A percentile compares a stretch with the other conserved stretches of the same genome.
Conservation (phyloP, 148 eudicot genomes). For the Arbutus unedo region DNA sequence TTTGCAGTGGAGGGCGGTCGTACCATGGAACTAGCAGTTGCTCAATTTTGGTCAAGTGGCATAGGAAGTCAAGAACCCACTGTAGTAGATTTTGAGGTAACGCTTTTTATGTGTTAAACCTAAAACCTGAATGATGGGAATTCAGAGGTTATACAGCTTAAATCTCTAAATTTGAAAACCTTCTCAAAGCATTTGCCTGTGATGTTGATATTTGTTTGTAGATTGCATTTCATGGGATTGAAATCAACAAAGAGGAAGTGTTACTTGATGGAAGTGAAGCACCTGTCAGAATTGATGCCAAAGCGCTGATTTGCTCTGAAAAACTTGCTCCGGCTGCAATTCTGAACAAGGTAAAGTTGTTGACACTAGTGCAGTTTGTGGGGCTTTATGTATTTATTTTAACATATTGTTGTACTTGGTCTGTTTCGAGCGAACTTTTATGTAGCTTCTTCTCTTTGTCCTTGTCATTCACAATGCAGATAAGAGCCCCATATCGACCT, state of each 20-base stretch:
- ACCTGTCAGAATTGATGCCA: slow-evolving; percentile 72
- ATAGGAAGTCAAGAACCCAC: slow-evolving; percentile 82
- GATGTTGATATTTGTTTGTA: slow-evolving; percentile 19
- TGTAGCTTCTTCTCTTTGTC: background rate
- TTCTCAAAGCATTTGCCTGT: background rate
- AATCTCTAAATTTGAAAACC: no score
- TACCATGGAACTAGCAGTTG: slow-evolving; percentile 84
- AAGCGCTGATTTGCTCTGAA: slow-evolving; percentile 77
- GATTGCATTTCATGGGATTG: slow-evolving; percentile 91
- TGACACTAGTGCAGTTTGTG: background rate
- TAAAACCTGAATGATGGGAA: background rate
- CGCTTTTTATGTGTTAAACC: slow-evolving; percentile 3
- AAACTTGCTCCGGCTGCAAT: slow-evolving; percentile 74
- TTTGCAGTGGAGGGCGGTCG: slow-evolving; percentile 88
- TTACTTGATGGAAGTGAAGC: slow-evolving; percentile 89
- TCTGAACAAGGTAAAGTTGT: slow-evolving; percentile 59
- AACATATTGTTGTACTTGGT: background rate
- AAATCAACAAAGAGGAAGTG: slow-evolving; percentile 68
- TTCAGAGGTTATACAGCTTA: background rate
- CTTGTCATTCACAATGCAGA: slow-evolving; percentile 36
- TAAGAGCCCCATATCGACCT: slow-evolving; percentile 80
- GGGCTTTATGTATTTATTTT: slow-evolving; percentile 2
- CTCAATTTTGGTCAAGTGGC: slow-evolving; percentile 99
- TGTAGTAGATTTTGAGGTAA: slow-evolving; percentile 85
- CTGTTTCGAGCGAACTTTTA: background rate